phyloP scores from a whole-genome alignment of 345 rosid species.

The Schrenkiella parvula region DNA sequence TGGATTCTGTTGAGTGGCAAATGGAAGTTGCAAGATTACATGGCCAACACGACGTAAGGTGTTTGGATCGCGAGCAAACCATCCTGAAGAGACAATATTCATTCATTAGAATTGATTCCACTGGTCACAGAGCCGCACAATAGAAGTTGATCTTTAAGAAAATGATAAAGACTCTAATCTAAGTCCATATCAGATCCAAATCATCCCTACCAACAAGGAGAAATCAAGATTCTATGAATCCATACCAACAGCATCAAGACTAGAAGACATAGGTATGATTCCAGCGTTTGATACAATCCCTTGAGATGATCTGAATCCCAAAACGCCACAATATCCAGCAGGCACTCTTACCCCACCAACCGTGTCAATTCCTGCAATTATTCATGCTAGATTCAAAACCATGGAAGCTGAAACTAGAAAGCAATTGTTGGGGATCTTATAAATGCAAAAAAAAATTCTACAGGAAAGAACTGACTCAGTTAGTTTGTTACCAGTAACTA shows the following conservation, averaged over 20 bases:
- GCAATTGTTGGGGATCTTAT: background rate
- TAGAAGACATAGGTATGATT: slow-evolving; percentile 58
- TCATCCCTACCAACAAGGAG: background rate
- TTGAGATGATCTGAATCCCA: slow-evolving; percentile 82
- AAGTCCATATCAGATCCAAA: background rate
- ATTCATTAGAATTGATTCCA: background rate
- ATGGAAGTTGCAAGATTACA: slow-evolving; percentile 84
- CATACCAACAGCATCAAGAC: slow-evolving; percentile 90
- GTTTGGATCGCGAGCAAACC: slow-evolving; percentile 87
- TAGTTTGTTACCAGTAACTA: background rate
- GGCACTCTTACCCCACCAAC: slow-evolving; percentile 93
- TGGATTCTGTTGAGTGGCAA: slow-evolving; percentile 69
- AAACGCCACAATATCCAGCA: slow-evolving; percentile 69
- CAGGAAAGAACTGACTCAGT: background rate
- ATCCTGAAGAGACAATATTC: slow-evolving; percentile 52
- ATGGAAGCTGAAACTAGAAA: background rate
- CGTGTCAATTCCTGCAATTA: slow-evolving; percentile 71
- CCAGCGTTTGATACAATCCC: slow-evolving; percentile 64
- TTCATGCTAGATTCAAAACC: background rate
- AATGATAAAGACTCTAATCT: background rate
- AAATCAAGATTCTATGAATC: background rate
- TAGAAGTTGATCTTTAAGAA: background rate
- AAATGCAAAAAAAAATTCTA: background rate
- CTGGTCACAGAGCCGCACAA: background rate
- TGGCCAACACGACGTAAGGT: slow-evolving; percentile 79